These are phyloP conservation scores for Diutina neorugosa DNA, from an alignment of 1,139 yeast species.

Conservation along the genomic window DNA sequence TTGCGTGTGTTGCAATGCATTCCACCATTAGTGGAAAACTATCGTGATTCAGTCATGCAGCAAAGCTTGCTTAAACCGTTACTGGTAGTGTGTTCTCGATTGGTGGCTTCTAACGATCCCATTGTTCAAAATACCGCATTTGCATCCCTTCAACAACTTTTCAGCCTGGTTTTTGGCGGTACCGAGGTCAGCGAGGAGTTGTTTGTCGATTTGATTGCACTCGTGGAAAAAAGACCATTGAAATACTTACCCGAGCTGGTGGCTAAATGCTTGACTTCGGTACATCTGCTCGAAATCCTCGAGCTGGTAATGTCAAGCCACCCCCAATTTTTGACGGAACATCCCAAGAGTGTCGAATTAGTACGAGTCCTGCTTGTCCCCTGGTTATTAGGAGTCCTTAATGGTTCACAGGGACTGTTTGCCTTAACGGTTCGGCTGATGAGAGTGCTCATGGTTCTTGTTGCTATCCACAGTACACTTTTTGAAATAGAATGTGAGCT, in stretches of 20 bases:
- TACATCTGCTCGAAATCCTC: neutral
- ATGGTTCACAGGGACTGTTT: neutral
- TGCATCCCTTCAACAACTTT: constrained; percentile 82
- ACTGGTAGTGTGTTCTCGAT: constrained; percentile 57
- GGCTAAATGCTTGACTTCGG: neutral
- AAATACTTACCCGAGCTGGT: neutral
- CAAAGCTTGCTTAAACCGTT: constrained; percentile 36
- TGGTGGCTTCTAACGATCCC: constrained; percentile 55
- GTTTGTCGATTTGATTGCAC: neutral
- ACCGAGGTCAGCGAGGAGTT: neutral
- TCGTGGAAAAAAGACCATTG: neutral
- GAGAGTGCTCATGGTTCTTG: neutral
- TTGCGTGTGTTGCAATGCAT: constrained; percentile 76
- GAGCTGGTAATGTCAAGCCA: neutral
- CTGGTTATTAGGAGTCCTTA: neutral
- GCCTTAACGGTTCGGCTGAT: neutral
- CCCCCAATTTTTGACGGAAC: neutral
- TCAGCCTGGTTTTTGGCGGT: constrained; percentile 46
- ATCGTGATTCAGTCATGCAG: constrained; percentile 17
- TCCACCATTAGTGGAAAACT: constrained; percentile 61
- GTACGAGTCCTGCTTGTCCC: neutral
- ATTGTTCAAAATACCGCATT: constrained; percentile 87
- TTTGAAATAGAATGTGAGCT: neutral
- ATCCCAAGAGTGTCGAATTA: neutral
- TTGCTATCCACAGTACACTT: neutral